Evolutionary conservation across 2,329 filamentous ascomycete genomes (phyloP).

Genomic region (Pezicula neosporulosa): DNA sequence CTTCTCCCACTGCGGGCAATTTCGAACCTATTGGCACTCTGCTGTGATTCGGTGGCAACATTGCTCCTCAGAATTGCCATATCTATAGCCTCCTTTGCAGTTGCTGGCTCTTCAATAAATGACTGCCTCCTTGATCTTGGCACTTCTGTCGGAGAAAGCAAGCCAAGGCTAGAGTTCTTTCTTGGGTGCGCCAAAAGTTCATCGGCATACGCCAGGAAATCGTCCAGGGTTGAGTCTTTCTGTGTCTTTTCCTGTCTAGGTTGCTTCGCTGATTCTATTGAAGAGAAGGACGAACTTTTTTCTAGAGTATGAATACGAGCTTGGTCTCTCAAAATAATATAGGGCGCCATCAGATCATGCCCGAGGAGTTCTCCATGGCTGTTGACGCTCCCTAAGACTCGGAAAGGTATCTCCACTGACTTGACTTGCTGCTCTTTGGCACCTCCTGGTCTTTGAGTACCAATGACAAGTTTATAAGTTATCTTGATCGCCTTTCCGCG

Average conservation of each 20-base stretch:
- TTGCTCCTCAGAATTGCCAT: conserved; percentile 85
- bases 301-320: conserved; percentile 41
- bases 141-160: conserved; percentile 69
- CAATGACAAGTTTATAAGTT: conserved; percentile 84
- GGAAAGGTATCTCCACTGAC: conserved; percentile 89
- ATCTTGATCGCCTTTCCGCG: conserved; percentile 94
- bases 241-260: conserved; percentile 23
- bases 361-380: conserved; percentile 82
- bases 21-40: conserved; percentile 90
- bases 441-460: conserved; percentile 81
- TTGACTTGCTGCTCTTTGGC: conserved; percentile 78
- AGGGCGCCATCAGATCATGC: conserved; percentile 92
- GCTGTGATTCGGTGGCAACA: conserved; percentile 60
- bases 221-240: conserved; percentile 43
- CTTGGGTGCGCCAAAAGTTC: conserved; percentile 62
- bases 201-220: conserved; percentile 76
- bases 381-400: conserved; percentile 91
- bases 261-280: conserved; percentile 6
- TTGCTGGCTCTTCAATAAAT: conserved; percentile 51
- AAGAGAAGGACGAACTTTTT: conserved; percentile 1
- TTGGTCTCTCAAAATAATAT: conserved; percentile 82
- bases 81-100: conserved; percentile 83
- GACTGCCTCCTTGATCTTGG: conserved; percentile 53
- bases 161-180: conserved; percentile 50
- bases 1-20: conserved; percentile 88